phyloP scores from a whole-genome alignment of 1,284 basidiomycete genomes.

The Malassezia psittaci region DNA sequence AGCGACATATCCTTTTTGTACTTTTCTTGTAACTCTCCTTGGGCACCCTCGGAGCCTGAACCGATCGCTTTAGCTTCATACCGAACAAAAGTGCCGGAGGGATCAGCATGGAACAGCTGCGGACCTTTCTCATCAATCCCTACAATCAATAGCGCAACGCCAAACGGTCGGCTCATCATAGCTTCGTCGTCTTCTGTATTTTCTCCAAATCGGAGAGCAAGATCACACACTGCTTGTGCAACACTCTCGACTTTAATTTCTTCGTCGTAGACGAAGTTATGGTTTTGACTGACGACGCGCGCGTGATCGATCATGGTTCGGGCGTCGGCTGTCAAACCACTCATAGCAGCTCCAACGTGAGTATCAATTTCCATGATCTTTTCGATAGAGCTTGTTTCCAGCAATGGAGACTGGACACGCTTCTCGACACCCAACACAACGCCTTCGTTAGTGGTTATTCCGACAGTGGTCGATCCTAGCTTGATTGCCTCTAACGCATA shows the following conservation, averaged over 20 bases:
- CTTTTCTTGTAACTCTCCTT: constrained; percentile 91
- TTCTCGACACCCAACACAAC: constrained; percentile 95
- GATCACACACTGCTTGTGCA: constrained; percentile 94
- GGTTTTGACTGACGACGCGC: constrained; percentile 80
- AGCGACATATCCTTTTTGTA: constrained; percentile 88
- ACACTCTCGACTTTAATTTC: constrained; percentile 70
- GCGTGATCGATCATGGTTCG: constrained; percentile 99
- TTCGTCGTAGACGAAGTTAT: constrained; percentile 94
- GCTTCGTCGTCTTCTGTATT: constrained; percentile 91
- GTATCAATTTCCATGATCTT: constrained; percentile 99
- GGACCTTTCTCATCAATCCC: constrained; percentile 93
- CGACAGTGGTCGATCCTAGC: constrained; percentile 89
- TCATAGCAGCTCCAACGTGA: constrained; percentile 97
- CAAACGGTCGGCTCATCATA: constrained; percentile 82
- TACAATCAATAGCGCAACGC: constrained; percentile 91
- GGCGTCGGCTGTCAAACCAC: constrained; percentile 91
- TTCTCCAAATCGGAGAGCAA: constrained; percentile 94
- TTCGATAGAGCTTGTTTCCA: constrained; percentile 91
- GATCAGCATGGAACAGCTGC: constrained; percentile 86
- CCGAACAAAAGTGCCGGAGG: constrained; percentile 93
- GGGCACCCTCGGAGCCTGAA: constrained; percentile 92
- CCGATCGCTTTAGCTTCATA: constrained; percentile 99
- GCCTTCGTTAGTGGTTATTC: constrained; percentile 61
- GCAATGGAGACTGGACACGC: constrained; percentile 89
- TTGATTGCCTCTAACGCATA: constrained; percentile 67